Conservation (phyloP, 2,329 filamentous ascomycete genomes). For the Aspergillus fumigatiaffinis region DNA sequence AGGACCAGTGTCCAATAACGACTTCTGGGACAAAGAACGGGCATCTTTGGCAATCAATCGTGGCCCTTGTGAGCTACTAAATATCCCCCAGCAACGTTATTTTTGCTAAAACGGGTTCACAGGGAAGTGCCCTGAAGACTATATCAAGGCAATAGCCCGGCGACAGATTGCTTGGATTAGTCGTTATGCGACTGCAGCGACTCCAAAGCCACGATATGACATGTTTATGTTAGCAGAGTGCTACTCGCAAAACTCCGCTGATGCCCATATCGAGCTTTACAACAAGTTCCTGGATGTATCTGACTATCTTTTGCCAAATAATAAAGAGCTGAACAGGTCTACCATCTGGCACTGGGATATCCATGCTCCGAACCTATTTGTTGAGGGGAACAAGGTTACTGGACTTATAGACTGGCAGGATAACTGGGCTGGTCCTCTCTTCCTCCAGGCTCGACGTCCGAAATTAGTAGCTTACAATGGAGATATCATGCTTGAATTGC, state of each 20-base stretch:
- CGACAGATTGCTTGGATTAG: too few relatives aligned
- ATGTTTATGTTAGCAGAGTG: too few relatives aligned
- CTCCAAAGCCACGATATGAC: too few relatives aligned
- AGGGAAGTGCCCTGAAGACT: too few relatives aligned
- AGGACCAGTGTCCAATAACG: too few relatives aligned
- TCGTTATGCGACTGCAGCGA: too few relatives aligned
- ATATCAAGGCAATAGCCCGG: too few relatives aligned
- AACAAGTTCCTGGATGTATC: constrained; percentile 29
- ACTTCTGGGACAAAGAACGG: too few relatives aligned
- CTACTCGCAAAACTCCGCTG: constrained; percentile 23
- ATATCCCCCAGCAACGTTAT: too few relatives aligned
- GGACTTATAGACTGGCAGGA: constrained; percentile 44
- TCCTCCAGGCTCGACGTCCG: constrained; percentile 20
- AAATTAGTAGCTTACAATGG: constrained; percentile 24
- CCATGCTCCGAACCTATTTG: constrained; percentile 38
- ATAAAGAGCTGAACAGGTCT: constrained; percentile 19
- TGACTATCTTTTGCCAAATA: constrained; percentile 27
- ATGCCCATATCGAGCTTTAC: constrained; percentile 31
- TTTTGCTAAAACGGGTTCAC: too few relatives aligned
- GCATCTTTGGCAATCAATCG: too few relatives aligned
- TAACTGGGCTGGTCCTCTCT: constrained; percentile 25
- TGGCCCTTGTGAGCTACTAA: too few relatives aligned
- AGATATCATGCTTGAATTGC: constrained; percentile 20
- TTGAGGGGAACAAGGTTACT: constrained; percentile 31
- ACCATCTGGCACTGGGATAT: constrained; percentile 42